A percentile compares a stretch with the other conserved stretches of the same genome.
phyloP scores from a whole-genome alignment of 1,284 basidiomycete genomes.

The Malassezia japonica region DNA sequence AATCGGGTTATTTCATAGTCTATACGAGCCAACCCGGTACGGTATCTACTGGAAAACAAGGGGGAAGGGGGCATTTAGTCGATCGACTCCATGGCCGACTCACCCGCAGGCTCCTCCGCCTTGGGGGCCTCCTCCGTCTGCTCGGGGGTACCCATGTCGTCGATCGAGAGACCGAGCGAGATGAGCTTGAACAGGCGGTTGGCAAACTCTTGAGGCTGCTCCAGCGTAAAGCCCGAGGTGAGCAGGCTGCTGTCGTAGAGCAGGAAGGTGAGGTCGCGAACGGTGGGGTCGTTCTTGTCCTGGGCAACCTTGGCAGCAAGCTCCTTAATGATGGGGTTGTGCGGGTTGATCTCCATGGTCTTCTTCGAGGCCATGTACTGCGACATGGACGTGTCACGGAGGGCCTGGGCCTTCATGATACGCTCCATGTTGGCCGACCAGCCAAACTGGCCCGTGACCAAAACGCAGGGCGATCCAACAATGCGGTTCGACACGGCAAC shows the following conservation, averaged over 20 bases:
- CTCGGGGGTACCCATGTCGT: conserved; percentile 37
- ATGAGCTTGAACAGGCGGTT: conserved; percentile 97
- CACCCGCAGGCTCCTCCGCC: conserved; percentile 36
- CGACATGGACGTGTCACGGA: conserved; percentile 96
- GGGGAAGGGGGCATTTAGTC: conserved; percentile 31
- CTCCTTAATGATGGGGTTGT: conserved; percentile 90
- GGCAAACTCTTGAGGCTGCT: conserved; percentile 88
- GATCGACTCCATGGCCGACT: conserved; percentile 47
- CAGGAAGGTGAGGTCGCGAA: conserved; percentile 86
- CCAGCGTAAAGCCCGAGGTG: conserved; percentile 67
- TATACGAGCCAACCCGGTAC: not conserved
- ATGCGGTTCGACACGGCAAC: conserved; percentile 89
- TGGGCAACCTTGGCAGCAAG: conserved; percentile 85
- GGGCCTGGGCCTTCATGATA: conserved; percentile 99
- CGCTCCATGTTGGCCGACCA: conserved; percentile 99
- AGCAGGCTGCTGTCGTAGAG: conserved; percentile 91
- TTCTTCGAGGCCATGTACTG: conserved; percentile 92
- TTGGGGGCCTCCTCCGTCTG: conserved; percentile 12
- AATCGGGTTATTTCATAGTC: not conserved
- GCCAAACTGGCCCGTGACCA: conserved; percentile 92
- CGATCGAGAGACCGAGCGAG: conserved; percentile 57
- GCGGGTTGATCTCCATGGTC: conserved; percentile 94
- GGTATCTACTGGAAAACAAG: conserved; percentile 7
- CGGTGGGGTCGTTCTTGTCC: conserved; percentile 91
- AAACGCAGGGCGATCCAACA: conserved; percentile 47